Base-by-base conservation (phyloP, 805 yeast genomes). In the Wickerhamiella bombiphila region DNA sequence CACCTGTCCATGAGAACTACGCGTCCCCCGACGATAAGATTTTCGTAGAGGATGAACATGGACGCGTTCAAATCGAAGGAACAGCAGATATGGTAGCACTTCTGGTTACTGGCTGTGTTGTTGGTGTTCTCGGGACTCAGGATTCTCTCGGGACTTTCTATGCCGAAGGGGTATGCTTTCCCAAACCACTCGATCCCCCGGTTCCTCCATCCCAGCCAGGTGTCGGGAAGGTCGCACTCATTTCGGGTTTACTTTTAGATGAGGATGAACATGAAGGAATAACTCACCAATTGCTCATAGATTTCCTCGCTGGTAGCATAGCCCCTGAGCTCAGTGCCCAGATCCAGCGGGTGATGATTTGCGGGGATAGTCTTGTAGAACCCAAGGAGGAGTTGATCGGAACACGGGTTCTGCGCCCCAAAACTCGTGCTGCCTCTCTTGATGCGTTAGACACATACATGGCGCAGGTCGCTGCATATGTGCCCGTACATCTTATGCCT, bases 11-110 rank as follows among this genome's bases (percentile, higher is more conserved):
- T 9, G 43, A 18, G 5, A 55, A 49, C 25, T 55, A 52, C 44
- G 45, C 68, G 11, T 50, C 47, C 35, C 56, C 58, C 24, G 32
- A 70, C 13, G 81, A 76, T 51, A 70, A 66, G 45, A 52, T 80
- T 20, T 73, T 76, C 76, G 55, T 91, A 25, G 97, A 91, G 56
- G 98, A 91, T 58, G 95, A 85, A 51, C 74, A 85, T 39, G 98
- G 98, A 3, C 65, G 98, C 36, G 76, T 93, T 5, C 55, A 73
- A 22, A 59, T 91, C 17, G 74, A 71, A 35, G 86, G 83, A 19
- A 14, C 38, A 5, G 37, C 40, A 16, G n/a, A 16, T 7, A 8
- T 16, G 5, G 6, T 16, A 5, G 9, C 21, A 5, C 68, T 77
- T 2, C 62, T 88, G 19, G 93, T 86, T 0, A 91, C 96, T 0